A percentile compares a stretch with the other conserved stretches of the same genome.
These are phyloP conservation scores for Populus pruinosa DNA, from an alignment of 345 rosid species.

Conservation along the genomic window DNA sequence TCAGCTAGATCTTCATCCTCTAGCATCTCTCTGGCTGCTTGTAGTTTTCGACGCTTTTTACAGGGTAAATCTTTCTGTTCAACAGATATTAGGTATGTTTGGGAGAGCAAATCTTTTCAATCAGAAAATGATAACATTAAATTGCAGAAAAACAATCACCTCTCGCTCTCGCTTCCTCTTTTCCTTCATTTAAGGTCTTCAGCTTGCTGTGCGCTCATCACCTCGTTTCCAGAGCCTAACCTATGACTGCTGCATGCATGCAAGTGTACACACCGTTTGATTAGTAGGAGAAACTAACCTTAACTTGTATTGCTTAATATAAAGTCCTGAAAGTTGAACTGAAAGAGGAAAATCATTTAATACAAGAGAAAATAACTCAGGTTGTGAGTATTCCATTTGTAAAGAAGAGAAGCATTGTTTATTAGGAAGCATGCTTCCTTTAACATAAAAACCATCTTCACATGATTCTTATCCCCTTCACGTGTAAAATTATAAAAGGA, in stretches of 20 bases:
- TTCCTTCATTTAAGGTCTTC: conserved; percentile 89
- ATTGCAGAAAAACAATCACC: conserved; percentile 31
- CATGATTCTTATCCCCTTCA: background rate
- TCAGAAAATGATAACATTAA: background rate
- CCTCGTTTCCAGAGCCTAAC: conserved; percentile 42
- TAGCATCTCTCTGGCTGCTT: conserved; percentile 95
- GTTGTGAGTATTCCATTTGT: too few species aligned
- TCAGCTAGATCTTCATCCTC: conserved; percentile 55
- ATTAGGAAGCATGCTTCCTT: too few species aligned
- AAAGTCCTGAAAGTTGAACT: background rate
- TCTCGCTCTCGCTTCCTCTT: conserved; percentile 87
- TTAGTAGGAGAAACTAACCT: background rate
- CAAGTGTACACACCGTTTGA: background rate
- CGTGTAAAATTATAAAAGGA: background rate
- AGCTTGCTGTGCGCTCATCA: conserved; percentile 80
- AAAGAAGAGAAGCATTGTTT: background rate
- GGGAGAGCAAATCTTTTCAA: background rate
- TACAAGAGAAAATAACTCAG: background rate
- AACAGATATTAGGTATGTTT: background rate
- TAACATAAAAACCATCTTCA: background rate
- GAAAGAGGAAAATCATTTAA: background rate
- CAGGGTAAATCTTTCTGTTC: conserved; percentile 86
- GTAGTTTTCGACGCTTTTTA: conserved; percentile 79
- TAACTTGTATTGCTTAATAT: background rate
- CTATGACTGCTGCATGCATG: conserved; percentile 42